A percentile compares a stretch with the other conserved stretches of the same genome.
phyloP scores from a whole-genome alignment of 2,329 filamentous ascomycete species.

The Talaromyces sp. region DNA sequence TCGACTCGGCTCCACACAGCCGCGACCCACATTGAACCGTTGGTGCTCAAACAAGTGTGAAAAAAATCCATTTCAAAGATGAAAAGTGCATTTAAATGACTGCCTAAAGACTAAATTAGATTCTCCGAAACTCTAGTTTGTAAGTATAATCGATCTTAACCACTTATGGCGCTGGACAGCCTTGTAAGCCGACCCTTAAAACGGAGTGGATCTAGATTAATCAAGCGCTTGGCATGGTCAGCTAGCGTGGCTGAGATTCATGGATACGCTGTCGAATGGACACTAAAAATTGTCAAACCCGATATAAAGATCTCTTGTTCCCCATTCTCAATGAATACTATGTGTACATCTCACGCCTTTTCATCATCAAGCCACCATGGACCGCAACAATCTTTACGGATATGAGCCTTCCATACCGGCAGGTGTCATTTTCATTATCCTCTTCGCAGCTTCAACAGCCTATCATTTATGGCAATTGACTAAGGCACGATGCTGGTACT shows the following conservation, averaged over 20 bases:
- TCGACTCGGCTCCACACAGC: conserved; percentile 7
- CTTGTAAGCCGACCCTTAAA: not conserved
- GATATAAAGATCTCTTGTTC: not conserved
- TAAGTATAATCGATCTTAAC: not conserved
- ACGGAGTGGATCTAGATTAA: not conserved
- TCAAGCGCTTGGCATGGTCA: not conserved
- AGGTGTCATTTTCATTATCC: conserved; percentile 49
- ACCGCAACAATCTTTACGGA: conserved; percentile 33
- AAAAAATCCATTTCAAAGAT: not conserved
- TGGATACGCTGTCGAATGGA: too few relatives aligned
- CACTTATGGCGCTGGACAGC: not conserved
- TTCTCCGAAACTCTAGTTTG: too few relatives aligned
- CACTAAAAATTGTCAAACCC: not conserved
- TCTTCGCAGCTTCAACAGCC: conserved; percentile 50
- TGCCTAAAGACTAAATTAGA: not conserved
- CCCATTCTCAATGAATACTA: not conserved
- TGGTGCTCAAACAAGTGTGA: not conserved
- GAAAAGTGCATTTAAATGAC: not conserved
- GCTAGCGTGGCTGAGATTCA: not conserved
- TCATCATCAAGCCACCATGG: conserved; percentile 11
- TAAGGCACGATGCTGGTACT: conserved; percentile 53
- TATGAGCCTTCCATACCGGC: conserved; percentile 51
- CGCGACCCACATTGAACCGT: not conserved
- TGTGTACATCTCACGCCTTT: not conserved
- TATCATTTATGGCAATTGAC: conserved; percentile 48